A percentile compares a stretch with the other conserved stretches of the same genome.
Conservation (phyloP, 768 basidiomycete species). For the Rhizopogon rudus region DNA sequence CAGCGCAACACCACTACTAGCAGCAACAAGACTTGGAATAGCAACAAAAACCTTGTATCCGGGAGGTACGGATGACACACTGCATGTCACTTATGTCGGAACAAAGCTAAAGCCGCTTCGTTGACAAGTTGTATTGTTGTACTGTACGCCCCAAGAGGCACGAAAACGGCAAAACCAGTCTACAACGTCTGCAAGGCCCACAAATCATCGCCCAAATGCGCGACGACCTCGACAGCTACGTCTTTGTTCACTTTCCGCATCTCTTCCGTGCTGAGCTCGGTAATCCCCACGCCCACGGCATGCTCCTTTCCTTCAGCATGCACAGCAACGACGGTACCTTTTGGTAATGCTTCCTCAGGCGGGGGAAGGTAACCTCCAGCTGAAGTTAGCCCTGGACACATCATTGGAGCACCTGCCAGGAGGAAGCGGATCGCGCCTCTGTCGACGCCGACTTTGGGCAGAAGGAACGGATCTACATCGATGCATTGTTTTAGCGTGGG, state of each 20-base stretch:
- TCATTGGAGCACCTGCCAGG: conserved; percentile 90
- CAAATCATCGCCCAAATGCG: conserved; percentile 84
- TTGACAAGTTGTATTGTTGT: not conserved
- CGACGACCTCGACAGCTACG: conserved; percentile 82
- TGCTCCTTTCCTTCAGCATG: conserved; percentile 96
- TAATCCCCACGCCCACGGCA: conserved; percentile 81
- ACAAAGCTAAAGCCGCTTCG: not conserved
- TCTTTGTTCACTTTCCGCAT: conserved; percentile 89
- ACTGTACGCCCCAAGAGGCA: not conserved
- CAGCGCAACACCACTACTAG: not conserved
- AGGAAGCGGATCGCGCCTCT: conserved; percentile 98
- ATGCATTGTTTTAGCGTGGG: not conserved
- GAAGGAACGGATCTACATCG: conserved; percentile 76
- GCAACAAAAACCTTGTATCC: not conserved
- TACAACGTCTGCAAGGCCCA: conserved; percentile 69
- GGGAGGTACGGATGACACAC: not conserved
- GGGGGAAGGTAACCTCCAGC: conserved; percentile 85
- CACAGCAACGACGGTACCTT: conserved; percentile 81
- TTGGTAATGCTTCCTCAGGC: conserved; percentile 57
- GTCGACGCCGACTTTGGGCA: conserved; percentile 87
- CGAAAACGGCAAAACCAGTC: conserved; percentile 6
- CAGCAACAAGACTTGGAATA: not conserved
- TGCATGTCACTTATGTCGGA: not conserved
- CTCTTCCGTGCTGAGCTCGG: conserved; percentile 81
- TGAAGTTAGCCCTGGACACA: conserved; percentile 96